phyloP scores from a whole-genome alignment of 192 early-diverging fungal species.

The Jimgerdemannia lactiflua region DNA sequence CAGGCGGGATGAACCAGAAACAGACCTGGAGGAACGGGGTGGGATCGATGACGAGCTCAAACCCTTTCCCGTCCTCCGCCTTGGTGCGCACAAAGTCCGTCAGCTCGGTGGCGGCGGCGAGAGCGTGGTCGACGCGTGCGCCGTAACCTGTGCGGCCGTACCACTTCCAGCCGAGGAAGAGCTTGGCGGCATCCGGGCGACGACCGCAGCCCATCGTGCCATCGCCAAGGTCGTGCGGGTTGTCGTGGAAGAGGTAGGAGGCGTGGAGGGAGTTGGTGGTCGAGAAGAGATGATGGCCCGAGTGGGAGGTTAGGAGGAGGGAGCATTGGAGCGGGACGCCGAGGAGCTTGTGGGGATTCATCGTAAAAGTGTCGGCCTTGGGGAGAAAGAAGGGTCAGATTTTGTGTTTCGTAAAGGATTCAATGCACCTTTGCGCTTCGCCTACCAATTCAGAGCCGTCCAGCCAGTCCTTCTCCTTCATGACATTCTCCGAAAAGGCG shows the following conservation, averaged over 20 bases:
- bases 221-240: slow-evolving; percentile 68
- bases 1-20: slow-evolving; percentile 71
- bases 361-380: slow-evolving; percentile 62
- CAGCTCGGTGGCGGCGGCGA: slow-evolving; percentile 48
- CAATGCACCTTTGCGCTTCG: too few species aligned
- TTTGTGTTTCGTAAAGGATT: background rate
- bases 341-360: slow-evolving; percentile 85
- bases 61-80: slow-evolving; percentile 16
- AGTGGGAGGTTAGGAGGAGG: slow-evolving; percentile 52
- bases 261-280: slow-evolving; percentile 62
- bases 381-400: background rate
- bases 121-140: slow-evolving; percentile 53
- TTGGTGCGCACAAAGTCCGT: slow-evolving; percentile 26
- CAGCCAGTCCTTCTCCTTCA: slow-evolving; percentile 28
- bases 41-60: slow-evolving; percentile 42
- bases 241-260: slow-evolving; percentile 67
- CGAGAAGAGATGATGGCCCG: slow-evolving; percentile 45
- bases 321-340: slow-evolving; percentile 80
- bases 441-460: slow-evolving; percentile 48
- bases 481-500: slow-evolving; percentile 50
- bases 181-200: slow-evolving; percentile 73
- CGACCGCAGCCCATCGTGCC: slow-evolving; percentile 79
- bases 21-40: slow-evolving; percentile 54
- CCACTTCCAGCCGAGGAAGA: slow-evolving; percentile 78
- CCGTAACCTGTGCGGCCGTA: slow-evolving; percentile 63